Evolutionary conservation across 768 basidiomycete species (phyloP), one percentile per base, ranked within the genome.

Genomic region (Naematelia encephala): DNA sequence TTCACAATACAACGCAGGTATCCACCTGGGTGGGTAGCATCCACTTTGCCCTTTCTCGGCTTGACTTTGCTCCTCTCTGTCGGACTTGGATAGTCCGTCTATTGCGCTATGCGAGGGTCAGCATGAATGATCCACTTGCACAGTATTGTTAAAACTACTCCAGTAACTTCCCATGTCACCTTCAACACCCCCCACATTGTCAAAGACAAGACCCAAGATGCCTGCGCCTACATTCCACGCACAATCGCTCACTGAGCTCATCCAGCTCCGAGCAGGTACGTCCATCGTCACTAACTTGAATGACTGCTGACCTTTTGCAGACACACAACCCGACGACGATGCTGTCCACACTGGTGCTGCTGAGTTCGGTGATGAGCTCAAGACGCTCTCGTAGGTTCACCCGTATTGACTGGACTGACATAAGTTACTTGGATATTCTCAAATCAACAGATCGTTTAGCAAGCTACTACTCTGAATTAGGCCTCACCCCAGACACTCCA

Each of bases 301-400:
- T 25, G 19, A 14, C 22, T 43, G 29, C 57, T 59, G 51, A 46
- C 26, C 14, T 25, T 14, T 25, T 19, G 13, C 49, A 72, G 71
- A 55, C 2, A 57, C 59, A 28, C 68, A 72, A 56, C 54, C 59
- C 12, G 71, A 75, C 53, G 68, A 68, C 8, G 46, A 61, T 12
- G 73, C 73, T 5, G 70, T 75, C 4, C 71, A 70, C 44, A 72
- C 73, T 42, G 73, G 73, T 22, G 69, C 73, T 25, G 69, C 69
- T 8, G 73, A 75, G 60, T 73, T 73, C 43, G 73, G 73, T n/a
- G 67, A 72, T n/a, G 64, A 68, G 55, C 59, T 75, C 19, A 43
- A 66, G 59, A 73, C 73, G 13, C 60, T 75, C 23, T 73, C 62
- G 67, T 73, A 57, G 57, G 68, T 61, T n/a, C 16, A n/a, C 23